Conservation (phyloP, 1,284 basidiomycete species). For the Leccinum ponderosum region DNA sequence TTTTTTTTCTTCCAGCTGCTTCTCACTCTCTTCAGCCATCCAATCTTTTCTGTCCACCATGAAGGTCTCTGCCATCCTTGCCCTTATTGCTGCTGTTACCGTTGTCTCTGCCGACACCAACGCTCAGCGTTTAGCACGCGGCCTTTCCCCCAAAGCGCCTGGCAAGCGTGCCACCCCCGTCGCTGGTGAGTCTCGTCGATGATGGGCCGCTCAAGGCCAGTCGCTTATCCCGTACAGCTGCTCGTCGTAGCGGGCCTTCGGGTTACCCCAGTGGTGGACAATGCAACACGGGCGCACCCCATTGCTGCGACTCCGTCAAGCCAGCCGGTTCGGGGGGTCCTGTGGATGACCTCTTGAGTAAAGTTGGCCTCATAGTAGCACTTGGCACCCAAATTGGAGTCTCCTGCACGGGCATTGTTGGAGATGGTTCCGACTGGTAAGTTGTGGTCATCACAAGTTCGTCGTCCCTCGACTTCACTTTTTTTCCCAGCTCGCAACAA, state of each 20-base stretch:
- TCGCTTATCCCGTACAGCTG: constrained; percentile 26
- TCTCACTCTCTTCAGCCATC: not conserved
- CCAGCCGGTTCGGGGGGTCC: constrained; percentile 5
- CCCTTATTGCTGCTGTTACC: constrained; percentile 37
- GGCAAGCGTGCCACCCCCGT: constrained; percentile 17
- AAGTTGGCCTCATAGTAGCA: not conserved
- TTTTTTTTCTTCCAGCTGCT: not conserved
- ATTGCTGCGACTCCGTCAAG: constrained; percentile 42
- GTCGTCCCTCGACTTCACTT: not conserved
- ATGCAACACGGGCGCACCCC: constrained; percentile 40
- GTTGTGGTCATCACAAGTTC: accelerated
- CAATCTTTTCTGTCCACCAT: constrained; percentile 25
- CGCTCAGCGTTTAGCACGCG: constrained; percentile 50
- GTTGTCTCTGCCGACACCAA: constrained; percentile 47
- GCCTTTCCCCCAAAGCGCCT: constrained; percentile 42
- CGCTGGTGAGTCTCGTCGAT: constrained; percentile 17
- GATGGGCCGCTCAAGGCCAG: not conserved
- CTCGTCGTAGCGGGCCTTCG: constrained; percentile 32
- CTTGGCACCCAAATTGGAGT: constrained; percentile 31
- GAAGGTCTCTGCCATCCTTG: constrained; percentile 44
- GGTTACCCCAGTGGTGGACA: constrained; percentile 10
- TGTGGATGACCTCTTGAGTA: not conserved
- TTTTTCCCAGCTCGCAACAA: constrained; percentile 35
- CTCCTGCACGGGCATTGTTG: constrained; percentile 38
- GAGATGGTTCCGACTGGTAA: constrained; percentile 38